Conservation (phyloP, 1,284 basidiomycete genomes). For the Papiliotrema flavescens region DNA sequence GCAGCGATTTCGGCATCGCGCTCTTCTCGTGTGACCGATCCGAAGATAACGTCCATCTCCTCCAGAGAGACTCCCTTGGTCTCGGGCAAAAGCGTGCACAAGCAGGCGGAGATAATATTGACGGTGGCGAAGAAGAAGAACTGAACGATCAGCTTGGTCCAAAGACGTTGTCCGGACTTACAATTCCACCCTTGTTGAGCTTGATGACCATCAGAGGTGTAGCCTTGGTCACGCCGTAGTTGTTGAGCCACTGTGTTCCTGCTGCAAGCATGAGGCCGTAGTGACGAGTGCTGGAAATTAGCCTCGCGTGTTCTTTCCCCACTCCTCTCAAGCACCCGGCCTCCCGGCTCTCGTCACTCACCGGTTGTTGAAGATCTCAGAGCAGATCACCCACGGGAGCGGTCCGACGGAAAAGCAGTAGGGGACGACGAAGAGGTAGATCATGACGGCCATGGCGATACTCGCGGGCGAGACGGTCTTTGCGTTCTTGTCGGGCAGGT, state of each 20-base stretch:
- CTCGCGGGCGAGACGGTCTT: conserved; percentile 23
- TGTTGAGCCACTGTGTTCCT: conserved; percentile 71
- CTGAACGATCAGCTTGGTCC: conserved; percentile 4
- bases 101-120: conserved; percentile 38
- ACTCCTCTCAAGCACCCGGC: too few relatives aligned
- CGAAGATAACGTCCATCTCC: conserved; percentile 69
- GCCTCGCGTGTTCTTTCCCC: neutral
- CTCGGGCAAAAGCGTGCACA: conserved; percentile 58
- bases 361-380: conserved; percentile 54
- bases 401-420: conserved; percentile 53
- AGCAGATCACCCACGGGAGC: conserved; percentile 39
- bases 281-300: conserved; percentile 59
- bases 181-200: conserved; percentile 38
- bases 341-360: neutral
- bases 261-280: conserved; percentile 69
- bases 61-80: conserved; percentile 70
- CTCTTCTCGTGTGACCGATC: conserved; percentile 53
- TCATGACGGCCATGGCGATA: conserved; percentile 45
- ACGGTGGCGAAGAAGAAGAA: conserved; percentile 48
- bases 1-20: conserved; percentile 10
- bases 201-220: conserved; percentile 62
- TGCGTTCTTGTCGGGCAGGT: conserved; percentile 50
- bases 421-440: conserved; percentile 48
- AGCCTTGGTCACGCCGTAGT: conserved; percentile 69
- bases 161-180: neutral